Evolutionary conservation across 345 rosid species (phyloP), one percentile per base, ranked within the genome.

Genomic region (Camelina sativa): DNA sequence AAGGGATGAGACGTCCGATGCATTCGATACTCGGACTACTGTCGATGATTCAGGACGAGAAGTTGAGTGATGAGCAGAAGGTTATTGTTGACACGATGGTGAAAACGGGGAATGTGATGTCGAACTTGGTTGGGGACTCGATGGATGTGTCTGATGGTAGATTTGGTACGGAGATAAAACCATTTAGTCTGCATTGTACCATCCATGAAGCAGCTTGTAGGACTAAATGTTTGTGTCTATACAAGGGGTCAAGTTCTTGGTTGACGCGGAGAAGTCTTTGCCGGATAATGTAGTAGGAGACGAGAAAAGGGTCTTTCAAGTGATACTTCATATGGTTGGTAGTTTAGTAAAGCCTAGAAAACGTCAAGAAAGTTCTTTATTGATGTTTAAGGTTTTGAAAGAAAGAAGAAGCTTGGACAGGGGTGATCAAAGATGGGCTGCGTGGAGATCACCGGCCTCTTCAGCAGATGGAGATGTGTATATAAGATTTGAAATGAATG

Each of bases 1-100:
- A 92, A 77, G 96, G 97, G 22, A 84, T 95, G 96, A 95, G 89
- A 82, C 86, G 87, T 76, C 99, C 97, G 4, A 87, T 92, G 97
- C 97, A 90, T 69, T 87, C 97, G 0, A 75, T 92, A 64, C 81
- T 84, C 25, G 97, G 99, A 1, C 72, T 95, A 76, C 81, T 95
- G 55, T 95, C 99, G 3, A 73, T 95, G 82, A 69, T 92, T 80
- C 93, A 87, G 58, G 90, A 85, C 64, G 96, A 82, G 64, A 85
- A 66, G 63, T 69, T 92, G 81, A 82, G 75, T 35, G 55, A 22
- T 3, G 90, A 95, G 67, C 97, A 92, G 75, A 77, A 11, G 64
- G 82, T 88, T 71, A 81, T 92, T 53, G 85, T 90, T 44, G 91
- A 88, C 67, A 79, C 99, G 2, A 87, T 92, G 97, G 83, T 86